Evolutionary conservation across 1,284 basidiomycete genomes (phyloP).

Genomic region (Leccinum fuscescens): DNA sequence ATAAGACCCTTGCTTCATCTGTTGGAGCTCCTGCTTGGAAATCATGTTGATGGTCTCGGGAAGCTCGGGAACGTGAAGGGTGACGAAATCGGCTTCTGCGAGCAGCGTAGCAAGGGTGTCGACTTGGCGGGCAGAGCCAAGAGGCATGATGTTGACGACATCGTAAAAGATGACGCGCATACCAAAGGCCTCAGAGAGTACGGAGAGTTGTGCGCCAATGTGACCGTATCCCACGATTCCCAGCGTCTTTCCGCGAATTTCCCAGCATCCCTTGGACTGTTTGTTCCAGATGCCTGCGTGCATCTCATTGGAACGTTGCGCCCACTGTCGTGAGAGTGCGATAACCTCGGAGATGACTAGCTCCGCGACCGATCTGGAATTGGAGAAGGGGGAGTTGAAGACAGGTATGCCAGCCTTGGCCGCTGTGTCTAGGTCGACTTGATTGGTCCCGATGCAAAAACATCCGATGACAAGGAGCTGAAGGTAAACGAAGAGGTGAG

Average conservation of each 20-base stretch:
- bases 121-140: slow-evolving; percentile 91
- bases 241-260: slow-evolving; percentile 95
- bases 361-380: slow-evolving; percentile 98
- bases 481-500: slow-evolving; percentile 4
- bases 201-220: slow-evolving; percentile 96
- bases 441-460: slow-evolving; percentile 99
- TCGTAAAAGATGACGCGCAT: slow-evolving; percentile 97
- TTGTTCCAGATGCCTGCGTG: slow-evolving; percentile 96
- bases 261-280: slow-evolving; percentile 97
- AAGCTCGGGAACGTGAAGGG: slow-evolving; percentile 95
- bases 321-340: slow-evolving; percentile 91
- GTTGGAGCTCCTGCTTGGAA: slow-evolving; percentile 68
- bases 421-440: slow-evolving; percentile 89
- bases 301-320: slow-evolving; percentile 89
- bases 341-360: slow-evolving; percentile 95
- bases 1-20: slow-evolving; percentile 95
- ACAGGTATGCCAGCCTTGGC: slow-evolving; percentile 92
- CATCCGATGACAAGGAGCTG: slow-evolving; percentile 96
- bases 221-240: slow-evolving; percentile 99
- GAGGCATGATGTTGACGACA: slow-evolving; percentile 95
- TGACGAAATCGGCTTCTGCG: slow-evolving; percentile 85
- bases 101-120: slow-evolving; percentile 83
- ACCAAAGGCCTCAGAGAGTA: slow-evolving; percentile 95
- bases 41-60: slow-evolving; percentile 98
- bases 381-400: slow-evolving; percentile 99